Conservation (phyloP, 1,284 basidiomycete genomes). For the Sanguinoderma infundibulare region DNA sequence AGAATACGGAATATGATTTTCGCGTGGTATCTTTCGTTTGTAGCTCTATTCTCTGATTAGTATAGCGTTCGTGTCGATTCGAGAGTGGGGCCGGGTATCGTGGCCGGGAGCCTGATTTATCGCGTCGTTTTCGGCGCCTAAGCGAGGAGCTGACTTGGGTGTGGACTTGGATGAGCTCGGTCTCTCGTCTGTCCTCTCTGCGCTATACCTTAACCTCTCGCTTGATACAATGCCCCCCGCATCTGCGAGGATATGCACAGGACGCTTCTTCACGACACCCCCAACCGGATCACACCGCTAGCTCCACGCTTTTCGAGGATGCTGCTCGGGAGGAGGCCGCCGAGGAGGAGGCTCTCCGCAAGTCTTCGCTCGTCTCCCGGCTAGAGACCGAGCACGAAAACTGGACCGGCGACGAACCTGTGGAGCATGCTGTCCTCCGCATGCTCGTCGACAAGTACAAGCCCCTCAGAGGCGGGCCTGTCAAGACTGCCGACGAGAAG, state of each 20-base stretch:
- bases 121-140: conserved; percentile 1
- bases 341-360: conserved; percentile 35
- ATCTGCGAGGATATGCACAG: neutral
- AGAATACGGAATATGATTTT: too few relatives aligned
- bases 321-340: conserved; percentile 59
- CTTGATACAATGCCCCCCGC: conserved; percentile 4
- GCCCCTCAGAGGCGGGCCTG: conserved; percentile 67
- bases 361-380: conserved; percentile 33
- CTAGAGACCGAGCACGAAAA: conserved; percentile 54
- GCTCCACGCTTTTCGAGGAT: conserved; percentile 75
- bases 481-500: conserved; percentile 76
- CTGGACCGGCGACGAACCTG: conserved; percentile 80
- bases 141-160: neutral
- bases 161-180: conserved; percentile 23
- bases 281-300: conserved; percentile 42
- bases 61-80: too few relatives aligned
- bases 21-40: too few relatives aligned
- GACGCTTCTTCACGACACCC: conserved; percentile 9
- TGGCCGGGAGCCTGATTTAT: conserved; percentile 19
- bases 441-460: conserved; percentile 90
- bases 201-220: conserved; percentile 3
- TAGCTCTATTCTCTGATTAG: too few relatives aligned
- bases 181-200: conserved; percentile 11
- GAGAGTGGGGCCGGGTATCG: too few relatives aligned
- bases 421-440: conserved; percentile 75